These are phyloP conservation scores for Pleurotus pulmonarius DNA, from an alignment of 768 basidiomycete genomes.

Conservation along the genomic window DNA sequence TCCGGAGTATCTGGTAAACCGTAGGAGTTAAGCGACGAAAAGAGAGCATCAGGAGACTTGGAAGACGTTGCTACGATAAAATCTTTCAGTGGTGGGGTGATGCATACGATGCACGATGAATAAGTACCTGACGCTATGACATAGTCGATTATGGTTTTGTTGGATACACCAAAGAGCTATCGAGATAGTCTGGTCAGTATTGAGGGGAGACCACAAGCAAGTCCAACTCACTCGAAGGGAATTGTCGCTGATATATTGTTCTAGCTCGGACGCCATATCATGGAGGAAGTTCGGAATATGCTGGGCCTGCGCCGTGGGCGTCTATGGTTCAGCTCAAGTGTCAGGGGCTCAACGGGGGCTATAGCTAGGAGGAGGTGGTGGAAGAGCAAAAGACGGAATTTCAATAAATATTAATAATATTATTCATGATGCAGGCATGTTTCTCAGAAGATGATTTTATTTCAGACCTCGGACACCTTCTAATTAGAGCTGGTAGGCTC, in stretches of 20 bases:
- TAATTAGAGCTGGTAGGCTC: too few species aligned
- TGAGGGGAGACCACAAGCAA: background rate
- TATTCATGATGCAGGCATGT: too few species aligned
- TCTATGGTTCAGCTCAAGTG: too few species aligned
- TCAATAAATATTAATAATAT: too few species aligned
- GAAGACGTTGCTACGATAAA: slow-evolving; percentile 63
- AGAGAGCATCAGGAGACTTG: slow-evolving; percentile 77
- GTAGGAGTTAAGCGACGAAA: slow-evolving; percentile 65
- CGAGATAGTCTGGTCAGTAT: slow-evolving; percentile 4
- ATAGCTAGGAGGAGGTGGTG: too few species aligned
- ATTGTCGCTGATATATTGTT: slow-evolving; percentile 78
- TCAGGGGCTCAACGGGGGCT: too few species aligned
- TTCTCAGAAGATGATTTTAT: too few species aligned
- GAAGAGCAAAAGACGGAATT: too few species aligned
- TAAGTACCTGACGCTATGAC: slow-evolving; percentile 77
- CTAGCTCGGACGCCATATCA: slow-evolving; percentile 58
- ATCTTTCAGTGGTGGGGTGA: slow-evolving; percentile 5
- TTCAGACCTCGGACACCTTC: too few species aligned
- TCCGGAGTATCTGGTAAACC: slow-evolving; percentile 82
- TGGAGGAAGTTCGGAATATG: background rate
- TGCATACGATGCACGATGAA: background rate
- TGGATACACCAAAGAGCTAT: slow-evolving; percentile 81
- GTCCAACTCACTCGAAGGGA: slow-evolving; percentile 52
- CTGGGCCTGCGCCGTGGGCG: too few species aligned
- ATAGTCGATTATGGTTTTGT: slow-evolving; percentile 82